Base-by-base conservation (phyloP, 306 rosid species). In the Cucurbita maxima region DNA sequence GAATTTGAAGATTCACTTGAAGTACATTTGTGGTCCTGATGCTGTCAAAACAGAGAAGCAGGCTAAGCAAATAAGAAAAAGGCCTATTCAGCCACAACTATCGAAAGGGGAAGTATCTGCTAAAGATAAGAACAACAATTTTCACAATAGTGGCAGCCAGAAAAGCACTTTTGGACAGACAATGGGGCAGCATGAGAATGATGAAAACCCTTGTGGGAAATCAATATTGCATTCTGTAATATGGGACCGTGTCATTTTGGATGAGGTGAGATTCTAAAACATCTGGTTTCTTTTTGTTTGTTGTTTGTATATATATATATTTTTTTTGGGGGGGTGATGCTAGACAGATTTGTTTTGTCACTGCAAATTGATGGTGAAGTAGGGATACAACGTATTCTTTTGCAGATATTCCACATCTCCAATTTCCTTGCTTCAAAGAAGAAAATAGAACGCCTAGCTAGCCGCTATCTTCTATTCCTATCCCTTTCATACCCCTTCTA, bases 231-330 rank as follows among this genome's bases (percentile, higher is more conserved):
- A 90, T 84, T 76, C 85, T 76, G 86, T 89, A 45, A 88, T 82
- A 81, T 93, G 98, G 98, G 84, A 83, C 50, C 87, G 98, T 52
- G 80, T 93, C 77, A 90, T 90, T 80, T 80, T 90, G 83, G 98
- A 90, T 76, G 97, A 93, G 98, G 98, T 93, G 64, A 75, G 82
- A 83, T 56, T 60, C 41, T n/a, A 22, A 44, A 58, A 30, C 7
- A 19, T 58, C 10, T 5, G 52, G 34, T 10, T 53, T 54, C n/a
- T 58, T 58, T 71, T 14, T 60, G 9, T 34, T 55, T 10, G 0
- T 8, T 8, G 9, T 11, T 8, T 44, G n/a, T n/a, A n/a, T n/a
- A n/a, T n/a, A n/a, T n/a, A n/a, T n/a, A n/a, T n/a, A n/a, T 44
- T 44, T 44, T 44, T 44, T 44, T 9, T 9, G 48, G 48, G 11